Evolutionary conservation across 352 stramenopile genomes (phyloP).

Genomic region (Globisporangium radiosum): DNA sequence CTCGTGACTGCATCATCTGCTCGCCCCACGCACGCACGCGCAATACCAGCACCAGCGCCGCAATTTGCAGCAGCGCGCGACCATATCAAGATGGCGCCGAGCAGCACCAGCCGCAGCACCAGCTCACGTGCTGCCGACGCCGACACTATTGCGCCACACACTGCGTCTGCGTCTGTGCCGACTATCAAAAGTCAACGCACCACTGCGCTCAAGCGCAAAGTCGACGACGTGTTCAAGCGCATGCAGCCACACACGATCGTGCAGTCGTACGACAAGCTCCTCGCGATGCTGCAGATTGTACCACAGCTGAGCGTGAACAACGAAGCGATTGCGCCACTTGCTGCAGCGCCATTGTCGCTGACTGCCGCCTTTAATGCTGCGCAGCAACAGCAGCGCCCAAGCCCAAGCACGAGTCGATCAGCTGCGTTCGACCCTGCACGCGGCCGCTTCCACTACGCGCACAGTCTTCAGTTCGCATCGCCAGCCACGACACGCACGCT

Average conservation of each 20-base stretch:
- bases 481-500: conserved; percentile 22
- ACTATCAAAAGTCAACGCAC: background rate
- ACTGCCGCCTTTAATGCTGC: conserved; percentile 11
- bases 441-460: conserved; percentile 30
- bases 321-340: conserved; percentile 17
- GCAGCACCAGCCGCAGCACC: background rate
- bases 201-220: conserved; percentile 24
- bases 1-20: background rate
- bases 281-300: conserved; percentile 21
- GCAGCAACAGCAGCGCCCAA: conserved; percentile 7
- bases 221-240: conserved; percentile 42
- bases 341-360: conserved; percentile 11
- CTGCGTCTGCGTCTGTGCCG: no score
- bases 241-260: conserved; percentile 48
- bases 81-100: conserved; percentile 8
- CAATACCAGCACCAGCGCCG: background rate
- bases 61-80: background rate
- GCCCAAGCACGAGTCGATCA: background rate
- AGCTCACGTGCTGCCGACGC: background rate
- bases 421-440: conserved; percentile 16
- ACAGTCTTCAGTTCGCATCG: conserved; percentile 22
- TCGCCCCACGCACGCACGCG: background rate
- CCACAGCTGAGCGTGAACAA: conserved; percentile 34
- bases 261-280: conserved; percentile 43
- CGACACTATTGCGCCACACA: no score